Percentiles rank a stretch among this genome's conserved stretches.
Evolutionary conservation across 139 green algal species (phyloP).

Genomic region (Marvania coccoides): DNA sequence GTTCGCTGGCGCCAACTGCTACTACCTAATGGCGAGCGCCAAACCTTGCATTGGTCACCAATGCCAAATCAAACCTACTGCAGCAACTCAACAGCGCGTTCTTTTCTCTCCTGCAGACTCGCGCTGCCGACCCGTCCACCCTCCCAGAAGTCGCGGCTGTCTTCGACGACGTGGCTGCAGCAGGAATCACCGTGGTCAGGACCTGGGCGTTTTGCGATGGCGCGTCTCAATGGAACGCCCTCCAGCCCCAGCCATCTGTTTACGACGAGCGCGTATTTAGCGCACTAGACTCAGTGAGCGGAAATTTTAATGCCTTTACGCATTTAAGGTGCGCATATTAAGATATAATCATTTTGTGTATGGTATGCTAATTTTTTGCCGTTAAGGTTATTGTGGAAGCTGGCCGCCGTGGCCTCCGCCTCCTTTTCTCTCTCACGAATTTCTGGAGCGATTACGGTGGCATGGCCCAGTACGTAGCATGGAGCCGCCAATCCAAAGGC

Average conservation of each 20-base stretch:
- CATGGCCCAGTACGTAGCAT: constrained; percentile 71
- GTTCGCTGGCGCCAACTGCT: constrained; percentile 61
- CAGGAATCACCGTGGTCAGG: constrained; percentile 32
- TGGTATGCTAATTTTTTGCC: no score
- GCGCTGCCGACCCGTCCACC: constrained; percentile 21
- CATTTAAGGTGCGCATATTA: no score
- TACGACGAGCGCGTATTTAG: constrained; percentile 36
- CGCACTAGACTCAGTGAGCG: constrained; percentile 62
- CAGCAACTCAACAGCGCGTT: neutral
- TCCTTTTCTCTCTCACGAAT: constrained; percentile 65
- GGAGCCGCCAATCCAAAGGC: constrained; percentile 5
- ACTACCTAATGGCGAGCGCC: constrained; percentile 53
- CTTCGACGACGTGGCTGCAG: constrained; percentile 18
- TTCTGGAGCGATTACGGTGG: constrained; percentile 71
- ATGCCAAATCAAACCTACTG: neutral
- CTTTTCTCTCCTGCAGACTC: constrained; percentile 21
- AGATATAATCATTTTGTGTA: no score
- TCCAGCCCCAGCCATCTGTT: constrained; percentile 38
- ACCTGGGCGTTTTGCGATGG: constrained; percentile 61
- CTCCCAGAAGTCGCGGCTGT: constrained; percentile 26
- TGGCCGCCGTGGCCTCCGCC: constrained; percentile 17
- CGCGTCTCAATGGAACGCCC: constrained; percentile 45
- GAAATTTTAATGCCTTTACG: no score
- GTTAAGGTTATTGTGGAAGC: constrained; percentile 48
- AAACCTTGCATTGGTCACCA: neutral